A percentile compares a stretch with the other conserved stretches of the same genome.
These are phyloP conservation scores for Mortierella sp. DNA, from an alignment of 371 early-diverging fungal species.

Conservation along the genomic window DNA sequence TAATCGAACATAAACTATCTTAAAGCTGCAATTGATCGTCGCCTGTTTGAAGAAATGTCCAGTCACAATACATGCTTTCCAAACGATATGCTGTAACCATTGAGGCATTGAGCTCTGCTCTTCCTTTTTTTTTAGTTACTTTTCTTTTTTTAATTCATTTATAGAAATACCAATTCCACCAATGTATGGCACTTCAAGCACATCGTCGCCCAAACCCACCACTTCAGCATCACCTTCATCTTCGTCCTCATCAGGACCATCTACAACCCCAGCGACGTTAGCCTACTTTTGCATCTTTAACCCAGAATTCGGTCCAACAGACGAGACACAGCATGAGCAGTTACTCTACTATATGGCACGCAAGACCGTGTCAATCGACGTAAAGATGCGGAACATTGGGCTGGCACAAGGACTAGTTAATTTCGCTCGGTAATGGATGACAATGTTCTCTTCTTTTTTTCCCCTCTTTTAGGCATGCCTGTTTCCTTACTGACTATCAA, in stretches of 20 bases:
- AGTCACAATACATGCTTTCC: background rate
- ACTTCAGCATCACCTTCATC: slow-evolving; percentile 19
- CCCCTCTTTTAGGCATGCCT: background rate
- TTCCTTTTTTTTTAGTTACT: background rate
- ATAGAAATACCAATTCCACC: background rate
- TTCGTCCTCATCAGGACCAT: slow-evolving; percentile 23
- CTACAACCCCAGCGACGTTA: slow-evolving; percentile 53
- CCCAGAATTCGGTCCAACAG: slow-evolving; percentile 74
- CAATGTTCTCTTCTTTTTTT: background rate
- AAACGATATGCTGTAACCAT: too few species aligned
- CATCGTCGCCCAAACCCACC: slow-evolving; percentile 26
- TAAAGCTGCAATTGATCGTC: too few species aligned
- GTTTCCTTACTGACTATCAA: background rate
- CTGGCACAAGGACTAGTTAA: slow-evolving; percentile 85
- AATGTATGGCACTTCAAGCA: slow-evolving; percentile 40
- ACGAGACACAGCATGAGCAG: slow-evolving; percentile 80
- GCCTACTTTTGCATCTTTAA: slow-evolving; percentile 85
- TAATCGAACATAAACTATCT: too few species aligned
- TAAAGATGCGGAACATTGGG: slow-evolving; percentile 86
- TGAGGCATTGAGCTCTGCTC: too few species aligned
- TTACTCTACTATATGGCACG: slow-evolving; percentile 83
- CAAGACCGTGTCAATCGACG: slow-evolving; percentile 79
- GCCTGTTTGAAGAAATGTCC: background rate
- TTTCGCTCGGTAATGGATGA: slow-evolving; percentile 73
- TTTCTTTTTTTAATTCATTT: background rate